Evolutionary conservation across 768 basidiomycete species (phyloP).

Genomic region (Pleurotus eryngii): DNA sequence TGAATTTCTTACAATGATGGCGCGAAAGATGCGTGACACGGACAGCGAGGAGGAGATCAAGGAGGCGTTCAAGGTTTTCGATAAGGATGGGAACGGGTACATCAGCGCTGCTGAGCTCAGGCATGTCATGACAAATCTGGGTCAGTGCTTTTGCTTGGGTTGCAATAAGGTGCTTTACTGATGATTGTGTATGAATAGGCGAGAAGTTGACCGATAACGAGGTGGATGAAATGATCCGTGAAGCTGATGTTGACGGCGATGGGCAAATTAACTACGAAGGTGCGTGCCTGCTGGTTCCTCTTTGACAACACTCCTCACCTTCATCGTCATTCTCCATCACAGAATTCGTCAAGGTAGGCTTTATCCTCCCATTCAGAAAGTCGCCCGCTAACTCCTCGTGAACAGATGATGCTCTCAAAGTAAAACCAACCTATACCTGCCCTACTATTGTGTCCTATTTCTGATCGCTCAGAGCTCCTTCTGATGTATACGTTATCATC

Average conservation of each 20-base stretch:
- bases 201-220: conserved; percentile 30
- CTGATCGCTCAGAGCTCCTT: background rate
- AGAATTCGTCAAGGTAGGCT: conserved; percentile 27
- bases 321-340: conserved; percentile 9
- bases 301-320: background rate
- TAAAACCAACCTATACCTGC: conserved; percentile 8
- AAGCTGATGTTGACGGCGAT: conserved; percentile 79
- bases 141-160: conserved; percentile 9
- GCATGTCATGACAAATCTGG: conserved; percentile 25
- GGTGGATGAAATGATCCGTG: conserved; percentile 31
- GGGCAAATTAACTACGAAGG: conserved; percentile 76
- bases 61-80: conserved; percentile 86
- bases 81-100: conserved; percentile 18
- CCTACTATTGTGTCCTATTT: background rate
- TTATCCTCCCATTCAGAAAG: background rate
- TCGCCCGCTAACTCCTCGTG: background rate
- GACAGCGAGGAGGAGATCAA: conserved; percentile 93
- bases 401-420: conserved; percentile 32
- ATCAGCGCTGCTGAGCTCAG: conserved; percentile 25
- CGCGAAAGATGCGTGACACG: conserved; percentile 86
- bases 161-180: background rate
- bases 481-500: background rate
- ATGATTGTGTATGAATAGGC: conserved; percentile 13
- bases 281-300: conserved; percentile 24
- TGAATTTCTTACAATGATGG: conserved; percentile 84